Evolutionary conservation across 768 basidiomycete species (phyloP), one percentile per base, ranked within the genome.

Genomic region (Boletus rubropictus): DNA sequence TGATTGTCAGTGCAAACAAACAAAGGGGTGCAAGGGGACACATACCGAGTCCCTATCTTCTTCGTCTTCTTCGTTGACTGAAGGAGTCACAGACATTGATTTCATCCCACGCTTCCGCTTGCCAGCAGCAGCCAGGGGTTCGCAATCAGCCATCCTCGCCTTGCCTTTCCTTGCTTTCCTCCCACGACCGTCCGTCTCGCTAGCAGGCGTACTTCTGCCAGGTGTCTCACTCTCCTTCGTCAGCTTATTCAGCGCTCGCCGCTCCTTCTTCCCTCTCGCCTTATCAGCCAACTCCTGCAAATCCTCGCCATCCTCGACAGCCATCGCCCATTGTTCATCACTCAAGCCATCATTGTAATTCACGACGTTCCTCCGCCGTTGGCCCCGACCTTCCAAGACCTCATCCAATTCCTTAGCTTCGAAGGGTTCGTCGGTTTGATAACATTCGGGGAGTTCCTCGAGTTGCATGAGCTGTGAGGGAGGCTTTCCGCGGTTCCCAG

Each of bases 291-390:
- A 69, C 64, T 88, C 85, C 52, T 86, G 77, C 32, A 89, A 59
- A 58, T 89, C 88, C 62, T 89, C 86, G 21, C 86, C 87, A 8
- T 89, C 86, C 61, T 89, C 86, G 38, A 89, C 69, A 42, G 87
- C 86, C 77, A 87, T 77, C 27, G 90, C 81, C 86, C 91, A 96
- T 55, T 93, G 85, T 60, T 96, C 95, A 56, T 98, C 95, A 43
- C 82, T 86, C 46, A 98, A 74, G 14, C 93, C 93, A 61, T 97
- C 95, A 49, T 86, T 94, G 61, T 98, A 98, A 61, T 81, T 85
- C 51, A 98, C 90, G 36, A 86, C 76, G 48, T 82, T 89, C 54
- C 91, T 78, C 49, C 81, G 78, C 55, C 93, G 78, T 63, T 89
- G 84, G 29, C 93, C 94, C 51, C 93, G 82, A 46, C 93, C 93